Conservation (phyloP, 352 stramenopile species). For the Pythium insidiosum region DNA sequence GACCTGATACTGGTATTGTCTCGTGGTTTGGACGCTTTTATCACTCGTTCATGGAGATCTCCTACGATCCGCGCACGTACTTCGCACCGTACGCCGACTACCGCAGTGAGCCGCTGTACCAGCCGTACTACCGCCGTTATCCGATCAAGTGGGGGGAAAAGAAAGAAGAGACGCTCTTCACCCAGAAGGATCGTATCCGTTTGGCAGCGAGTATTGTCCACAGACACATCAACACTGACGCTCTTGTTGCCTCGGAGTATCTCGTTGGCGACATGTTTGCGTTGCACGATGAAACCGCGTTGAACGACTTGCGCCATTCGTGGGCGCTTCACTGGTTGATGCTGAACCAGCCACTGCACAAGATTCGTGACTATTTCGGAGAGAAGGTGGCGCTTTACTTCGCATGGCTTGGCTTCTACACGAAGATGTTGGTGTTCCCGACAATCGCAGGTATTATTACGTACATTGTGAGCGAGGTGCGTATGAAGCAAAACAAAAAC, state of each 20-base stretch:
- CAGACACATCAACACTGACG: conserved; percentile 70
- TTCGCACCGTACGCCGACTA: conserved; percentile 78
- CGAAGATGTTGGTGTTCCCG: conserved; percentile 86
- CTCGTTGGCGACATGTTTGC: conserved; percentile 77
- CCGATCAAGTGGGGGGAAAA: conserved; percentile 60
- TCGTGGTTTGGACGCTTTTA: conserved; percentile 29
- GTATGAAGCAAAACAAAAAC: conserved; percentile 18
- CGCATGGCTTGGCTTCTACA: conserved; percentile 90
- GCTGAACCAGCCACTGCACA: conserved; percentile 77
- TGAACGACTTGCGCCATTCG: conserved; percentile 54
- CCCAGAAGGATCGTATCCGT: conserved; percentile 75
- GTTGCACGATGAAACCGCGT: conserved; percentile 69
- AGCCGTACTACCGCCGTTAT: conserved; percentile 77
- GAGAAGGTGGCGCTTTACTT: conserved; percentile 91
- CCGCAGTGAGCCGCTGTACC: conserved; percentile 55
- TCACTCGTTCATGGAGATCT: conserved; percentile 47
- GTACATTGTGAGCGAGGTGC: conserved; percentile 40
- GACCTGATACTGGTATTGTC: not conserved
- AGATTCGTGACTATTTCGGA: conserved; percentile 88
- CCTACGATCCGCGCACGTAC: conserved; percentile 73
- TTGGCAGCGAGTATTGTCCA: conserved; percentile 61
- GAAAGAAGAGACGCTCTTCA: conserved; percentile 72
- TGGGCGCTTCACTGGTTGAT: conserved; percentile 78
- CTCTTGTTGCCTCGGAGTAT: conserved; percentile 40
- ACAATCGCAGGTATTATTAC: conserved; percentile 73